Evolutionary conservation across 305 asterid genomes (phyloP), one percentile per base, ranked within the genome.

Genomic region (Fraxinus floribunda): DNA sequence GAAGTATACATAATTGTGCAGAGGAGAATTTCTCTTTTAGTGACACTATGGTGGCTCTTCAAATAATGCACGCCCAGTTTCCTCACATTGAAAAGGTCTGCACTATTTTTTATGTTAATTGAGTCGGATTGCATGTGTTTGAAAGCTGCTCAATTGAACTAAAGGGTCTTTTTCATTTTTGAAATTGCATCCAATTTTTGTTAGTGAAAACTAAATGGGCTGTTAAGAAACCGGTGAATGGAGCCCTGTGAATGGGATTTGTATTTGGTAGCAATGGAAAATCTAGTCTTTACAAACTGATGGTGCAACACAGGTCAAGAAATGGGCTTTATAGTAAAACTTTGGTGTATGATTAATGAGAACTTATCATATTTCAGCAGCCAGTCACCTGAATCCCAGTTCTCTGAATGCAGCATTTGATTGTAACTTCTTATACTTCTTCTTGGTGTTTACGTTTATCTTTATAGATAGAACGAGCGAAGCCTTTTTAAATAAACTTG

Each of bases 41-140:
- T 80, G 98, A 94, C 75, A 93, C 98, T 10, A 85, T 91, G 71
- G 92, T 96, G 85, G 99, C 98, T 80, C 95, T 96, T 87, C 97
- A 81, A 36, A 96, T 94, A 90, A 96, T 96, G 98, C 94, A 89
- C 52, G 94, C 97, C 71, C 99, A 94, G 88, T 96, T 96, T 81
- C 98, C 99, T 83, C 90, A 30, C 36, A 83, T 88, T 8, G 92
- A 91, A 1, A 94, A 96, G 97, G 99, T 89, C 16, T 36, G 83
- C 44, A n/a, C 4, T 52, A 1, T 24, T 80, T 39, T 60, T 30
- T 39, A 3, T 24, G 18, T 22, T 6, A 32, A 29, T 26, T 29
- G n/a, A 64, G 71, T 22, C 29, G 71, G 32, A 30, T 55, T 39
- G 46, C 41, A 81, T 81, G 13, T 49, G 66, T 77, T 70, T 80